These are phyloP conservation scores for Lactarius deliciosus DNA, from an alignment of 768 basidiomycete genomes.

Conservation along the genomic window DNA sequence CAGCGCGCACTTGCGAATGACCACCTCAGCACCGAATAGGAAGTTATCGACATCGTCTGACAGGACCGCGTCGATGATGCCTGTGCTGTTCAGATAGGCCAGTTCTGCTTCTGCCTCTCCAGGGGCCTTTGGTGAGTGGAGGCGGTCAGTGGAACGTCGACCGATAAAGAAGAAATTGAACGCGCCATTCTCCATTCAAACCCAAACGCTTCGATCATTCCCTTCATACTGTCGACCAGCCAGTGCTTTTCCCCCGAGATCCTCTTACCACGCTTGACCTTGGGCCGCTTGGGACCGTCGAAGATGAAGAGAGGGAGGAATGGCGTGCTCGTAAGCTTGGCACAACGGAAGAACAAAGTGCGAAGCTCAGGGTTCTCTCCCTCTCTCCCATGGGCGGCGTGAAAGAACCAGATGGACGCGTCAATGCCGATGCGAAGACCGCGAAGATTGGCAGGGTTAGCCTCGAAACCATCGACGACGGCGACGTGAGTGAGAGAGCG, in stretches of 20 bases:
- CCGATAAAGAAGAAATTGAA: conserved; percentile 7
- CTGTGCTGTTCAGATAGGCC: conserved; percentile 78
- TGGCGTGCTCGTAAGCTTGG: conserved; percentile 70
- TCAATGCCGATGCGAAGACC: conserved; percentile 87
- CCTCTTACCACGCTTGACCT: conserved; percentile 74
- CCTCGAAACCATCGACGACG: conserved; percentile 70
- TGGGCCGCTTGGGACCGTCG: conserved; percentile 83
- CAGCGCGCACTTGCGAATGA: conserved; percentile 74
- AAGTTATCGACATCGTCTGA: conserved; percentile 95
- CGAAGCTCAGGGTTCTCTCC: conserved; percentile 88
- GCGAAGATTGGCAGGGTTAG: conserved; percentile 59
- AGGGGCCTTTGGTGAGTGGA: conserved; percentile 60
- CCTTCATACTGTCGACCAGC: conserved; percentile 73
- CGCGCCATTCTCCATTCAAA: conserved; percentile 72
- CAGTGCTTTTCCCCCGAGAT: conserved; percentile 61
- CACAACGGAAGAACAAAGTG: conserved; percentile 83
- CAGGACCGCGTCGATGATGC: conserved; percentile 82
- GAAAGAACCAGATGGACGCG: conserved; percentile 80
- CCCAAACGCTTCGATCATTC: conserved; percentile 75
- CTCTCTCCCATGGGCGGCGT: conserved; percentile 68
- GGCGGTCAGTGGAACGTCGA: conserved; percentile 28
- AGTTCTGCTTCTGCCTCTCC: conserved; percentile 96
- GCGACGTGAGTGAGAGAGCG: conserved; percentile 79
- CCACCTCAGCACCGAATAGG: conserved; percentile 79
- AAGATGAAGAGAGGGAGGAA: conserved; percentile 91